A percentile compares a stretch with the other conserved stretches of the same genome.
phyloP scores from a whole-genome alignment of 352 stramenopile genomes.

The Phytophthora chlamydospora region DNA sequence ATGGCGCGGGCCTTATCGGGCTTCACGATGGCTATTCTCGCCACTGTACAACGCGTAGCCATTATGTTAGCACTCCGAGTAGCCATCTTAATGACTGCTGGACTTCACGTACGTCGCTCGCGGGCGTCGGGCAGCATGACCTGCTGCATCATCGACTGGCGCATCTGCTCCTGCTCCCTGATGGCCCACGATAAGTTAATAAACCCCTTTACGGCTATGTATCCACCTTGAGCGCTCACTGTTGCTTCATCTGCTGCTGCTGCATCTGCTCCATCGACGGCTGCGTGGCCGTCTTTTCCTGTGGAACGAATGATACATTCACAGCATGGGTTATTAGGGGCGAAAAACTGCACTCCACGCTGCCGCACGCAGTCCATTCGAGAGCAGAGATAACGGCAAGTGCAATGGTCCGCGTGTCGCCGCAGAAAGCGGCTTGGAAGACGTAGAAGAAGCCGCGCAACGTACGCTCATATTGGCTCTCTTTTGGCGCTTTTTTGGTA shows the following conservation, averaged over 20 bases:
- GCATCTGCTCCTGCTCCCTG: conserved; percentile 84
- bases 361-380: too few species aligned
- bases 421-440: too few species aligned
- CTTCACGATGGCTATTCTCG: conserved; percentile 90
- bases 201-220: background rate
- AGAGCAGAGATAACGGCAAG: too few species aligned
- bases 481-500: too few species aligned
- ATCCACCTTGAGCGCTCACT: conserved; percentile 39
- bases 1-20: conserved; percentile 85
- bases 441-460: too few species aligned
- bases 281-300: conserved; percentile 19
- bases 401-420: too few species aligned
- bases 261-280: conserved; percentile 83
- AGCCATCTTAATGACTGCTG: background rate
- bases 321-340: background rate
- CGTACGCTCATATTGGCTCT: too few species aligned
- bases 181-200: background rate
- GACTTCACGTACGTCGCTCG: conserved; percentile 68
- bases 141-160: conserved; percentile 74
- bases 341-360: background rate
- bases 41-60: conserved; percentile 47
- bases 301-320: background rate
- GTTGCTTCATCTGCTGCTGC: conserved; percentile 84
- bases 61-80: background rate
- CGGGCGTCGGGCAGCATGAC: conserved; percentile 81